Base-by-base conservation (phyloP, 441 rosid species). In the Corymbia calophylla region DNA sequence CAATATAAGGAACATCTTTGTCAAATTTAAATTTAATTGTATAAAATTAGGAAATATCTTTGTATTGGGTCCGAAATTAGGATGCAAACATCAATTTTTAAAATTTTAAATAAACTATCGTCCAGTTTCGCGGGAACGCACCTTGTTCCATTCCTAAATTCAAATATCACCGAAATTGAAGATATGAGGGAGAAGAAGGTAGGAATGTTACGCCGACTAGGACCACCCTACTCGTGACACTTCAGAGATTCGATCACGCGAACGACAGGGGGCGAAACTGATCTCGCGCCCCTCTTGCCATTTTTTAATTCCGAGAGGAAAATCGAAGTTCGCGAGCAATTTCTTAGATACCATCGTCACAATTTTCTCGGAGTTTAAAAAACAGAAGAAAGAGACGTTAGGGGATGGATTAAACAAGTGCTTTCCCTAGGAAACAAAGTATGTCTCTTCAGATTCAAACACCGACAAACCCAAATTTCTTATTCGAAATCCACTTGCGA, bases 401-500 rank as follows among this genome's bases (percentile, higher is more conserved):
- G 51, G 84, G 49, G 84, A 23, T 77, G 17, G 84, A 44, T 23
- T 77, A 77, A 44, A 39, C 51, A 77, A 77, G 4, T 32, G 77
- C 35, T 8, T 31, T 32, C 77, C 44, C 44, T 17, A 17, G 44
- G 44, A 31, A 68, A 32, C 77, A 68, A 32, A 39, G n/a, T 6
- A 23, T 77, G 84, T 44, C 84, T 15, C 84, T 77, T 77, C 84
- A 77, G 84, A 77, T 77, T 77, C 84, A 77, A 77, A 77, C 84
- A 77, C 84, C 51, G 84, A 77, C 84, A 23, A 23, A 4, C 84
- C 84, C n/a, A 6, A 70, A 23, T 77, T 77, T 77, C 51, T 47
- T 73, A 39, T 23, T 77, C 84, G 44, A 39, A 77, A 44, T 27
- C 84, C 51, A 8, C 47, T 14, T n/a, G 16, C 25, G 84, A 47